These are phyloP conservation scores for Saccharomycopsis phalli DNA, from an alignment of 1,139 yeast species.

Conservation along the genomic window DNA sequence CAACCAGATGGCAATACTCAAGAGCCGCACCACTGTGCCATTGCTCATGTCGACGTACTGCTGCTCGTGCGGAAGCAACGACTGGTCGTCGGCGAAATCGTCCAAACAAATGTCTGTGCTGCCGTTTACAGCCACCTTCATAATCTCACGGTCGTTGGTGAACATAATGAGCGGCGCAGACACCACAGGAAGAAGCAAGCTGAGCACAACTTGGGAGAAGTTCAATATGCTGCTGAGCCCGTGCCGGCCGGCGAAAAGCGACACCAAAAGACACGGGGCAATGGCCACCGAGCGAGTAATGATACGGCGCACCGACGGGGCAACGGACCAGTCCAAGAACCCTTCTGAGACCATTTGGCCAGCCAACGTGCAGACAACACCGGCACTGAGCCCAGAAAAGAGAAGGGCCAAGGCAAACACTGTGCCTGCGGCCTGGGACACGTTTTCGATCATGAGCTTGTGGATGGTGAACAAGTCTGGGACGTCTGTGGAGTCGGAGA, in stretches of 20 bases:
- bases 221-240: slow-evolving; percentile 65
- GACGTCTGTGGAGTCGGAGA: slow-evolving; percentile 48
- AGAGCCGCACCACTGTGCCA: slow-evolving; percentile 43
- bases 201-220: slow-evolving; percentile 65
- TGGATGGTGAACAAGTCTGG: slow-evolving; percentile 67
- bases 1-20: slow-evolving; percentile 63
- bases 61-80: slow-evolving; percentile 5
- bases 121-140: slow-evolving; percentile 36
- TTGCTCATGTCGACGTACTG: slow-evolving; percentile 56
- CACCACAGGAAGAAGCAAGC: slow-evolving; percentile 62
- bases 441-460: slow-evolving; percentile 41
- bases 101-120: slow-evolving; percentile 18
- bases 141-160: slow-evolving; percentile 50
- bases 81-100: slow-evolving; percentile 8
- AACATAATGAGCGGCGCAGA: slow-evolving; percentile 70
- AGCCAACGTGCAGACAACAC: slow-evolving; percentile 79
- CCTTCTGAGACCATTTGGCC: slow-evolving; percentile 83
- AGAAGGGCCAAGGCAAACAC: slow-evolving; percentile 68
- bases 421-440: slow-evolving; percentile 70
- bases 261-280: slow-evolving; percentile 59
- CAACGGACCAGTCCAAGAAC: slow-evolving; percentile 60
- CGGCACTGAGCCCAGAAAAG: slow-evolving; percentile 75
- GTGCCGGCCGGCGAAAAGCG: slow-evolving; percentile 55
- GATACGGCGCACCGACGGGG: slow-evolving; percentile 63
- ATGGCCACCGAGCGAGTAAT: slow-evolving; percentile 67